Evolutionary conservation across 2,329 filamentous ascomycete species (phyloP), one percentile per base, ranked within the genome.

Genomic region (Phialemonium atrogriseum): DNA sequence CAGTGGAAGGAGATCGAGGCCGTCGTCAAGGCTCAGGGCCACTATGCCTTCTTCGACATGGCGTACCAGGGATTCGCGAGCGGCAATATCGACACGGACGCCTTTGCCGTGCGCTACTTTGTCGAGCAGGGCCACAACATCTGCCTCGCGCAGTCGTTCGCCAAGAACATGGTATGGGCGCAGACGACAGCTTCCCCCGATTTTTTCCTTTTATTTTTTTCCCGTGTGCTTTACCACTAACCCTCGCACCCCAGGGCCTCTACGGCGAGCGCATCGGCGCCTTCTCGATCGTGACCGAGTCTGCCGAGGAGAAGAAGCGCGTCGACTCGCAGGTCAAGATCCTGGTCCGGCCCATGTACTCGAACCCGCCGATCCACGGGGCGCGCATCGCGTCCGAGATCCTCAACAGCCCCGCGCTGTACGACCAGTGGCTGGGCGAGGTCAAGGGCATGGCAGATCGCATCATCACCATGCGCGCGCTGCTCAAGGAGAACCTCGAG

Each of bases 21-120:
- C 39, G 83, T 81, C 40, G 78, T 94, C 61, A 93, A 93, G 75
- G 73, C 77, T 56, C 78, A 83, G 59, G 79, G 73, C 30, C 89
- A 96, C 73, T 94, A 82, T 59, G 80, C 86, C 50, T 95, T 98
- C 77, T 98, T 96, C 68, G 89, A 96, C 63, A 95, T 95, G 88
- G 89, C 89, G 43, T 98, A 98, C 73, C 89, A 98, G 68, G 89
- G 89, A 50, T 96, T 98, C 55, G 89, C 89, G 49, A 91, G 82
- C 43, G 89, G 89, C 47, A 77, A 94, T 64, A 91, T 84, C 43
- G 77, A 93, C 70, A 80, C 80, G 62, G 89, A 98, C 58, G 91
- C 91, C 43, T 96, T 89, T 57, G 85, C 91, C 39, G 74, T 96
- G 46, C 80, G 91, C 47, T 73, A 95, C 72, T 98, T 98, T 59